These are phyloP conservation scores for Arctostaphylos glauca DNA, from an alignment of 148 eudicot genomes.

Conservation along the genomic window DNA sequence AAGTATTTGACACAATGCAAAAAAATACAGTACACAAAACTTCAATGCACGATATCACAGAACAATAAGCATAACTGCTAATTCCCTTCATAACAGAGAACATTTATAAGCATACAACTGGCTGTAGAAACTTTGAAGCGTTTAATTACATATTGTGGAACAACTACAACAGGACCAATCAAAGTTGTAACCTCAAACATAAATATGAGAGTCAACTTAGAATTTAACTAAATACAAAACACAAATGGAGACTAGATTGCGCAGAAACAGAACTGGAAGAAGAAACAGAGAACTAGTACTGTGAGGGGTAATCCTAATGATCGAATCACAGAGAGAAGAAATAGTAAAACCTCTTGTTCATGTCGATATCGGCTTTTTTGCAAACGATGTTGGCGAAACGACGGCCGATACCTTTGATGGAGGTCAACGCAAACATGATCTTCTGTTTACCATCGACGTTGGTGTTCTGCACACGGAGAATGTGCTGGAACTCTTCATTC, in stretches of 20 bases:
- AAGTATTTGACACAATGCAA: not conserved
- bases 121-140: not conserved
- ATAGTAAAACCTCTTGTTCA: conserved; percentile 68
- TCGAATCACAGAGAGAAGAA: not conserved
- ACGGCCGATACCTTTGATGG: conserved; percentile 94
- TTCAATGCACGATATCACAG: not conserved
- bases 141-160: not conserved
- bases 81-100: not conserved
- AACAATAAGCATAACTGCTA: not conserved
- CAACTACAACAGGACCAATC: not conserved
- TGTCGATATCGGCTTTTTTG: conserved; percentile 90
- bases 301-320: not conserved
- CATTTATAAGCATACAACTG: not conserved
- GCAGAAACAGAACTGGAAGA: too few relatives aligned
- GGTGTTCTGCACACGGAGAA: conserved; percentile 84
- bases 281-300: too few relatives aligned
- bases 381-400: conserved; percentile 87
- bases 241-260: not conserved
- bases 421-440: conserved; percentile 90
- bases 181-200: not conserved
- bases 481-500: conserved; percentile 83
- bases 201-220: too few relatives aligned
- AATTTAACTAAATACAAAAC: not conserved
- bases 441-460: conserved; percentile 93
- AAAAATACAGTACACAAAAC: not conserved